Base-by-base conservation (phyloP, 257 asterid species). In the Paulownia fortunei region DNA sequence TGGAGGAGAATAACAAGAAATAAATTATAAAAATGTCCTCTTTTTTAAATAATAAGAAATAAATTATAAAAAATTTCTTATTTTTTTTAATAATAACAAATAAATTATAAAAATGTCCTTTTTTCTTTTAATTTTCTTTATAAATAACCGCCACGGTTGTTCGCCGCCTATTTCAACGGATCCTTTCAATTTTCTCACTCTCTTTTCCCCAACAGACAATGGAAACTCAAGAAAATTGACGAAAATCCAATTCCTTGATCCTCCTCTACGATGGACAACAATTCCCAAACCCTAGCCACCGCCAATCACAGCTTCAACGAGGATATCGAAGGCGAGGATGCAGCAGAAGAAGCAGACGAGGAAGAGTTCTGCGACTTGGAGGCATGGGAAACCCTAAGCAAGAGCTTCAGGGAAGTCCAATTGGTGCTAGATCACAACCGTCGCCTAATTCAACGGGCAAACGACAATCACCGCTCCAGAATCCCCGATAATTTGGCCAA, bases 401-500 rank as follows among this genome's bases (percentile, higher is more conserved):
- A 69, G 81, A 63, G 82, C 81, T 87, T 91, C 72, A 72, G 74
- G 13, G 92, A 89, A 79, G 97, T 84, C 16, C 92, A 93, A 46
- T 86, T 83, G 19, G 74, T 89, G 81, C 77, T 91, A 61, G 96
- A 89, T 79, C 91, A 59, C 79, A 93, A 92, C 66, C 86, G 95
- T 44, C 72, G 65, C 39, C 68, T 93, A 18, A 91, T 93, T 78
- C 90, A 87, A 32, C 96, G 86, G 73, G 98, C 85, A 27, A 88
- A 93, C 72, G 86, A 91, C 55, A 89, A 93, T 82, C 97, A 91
- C 51, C 83, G 76, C 9, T 87, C 97, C 3, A 91, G 82, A 75
- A 36, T 85, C 54, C 92, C 89, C 23, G 79, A 80, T 1, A 88
- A 88, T 77, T 8, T 93, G 82, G 92, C 77, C 64, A 84, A 81